Evolutionary conservation across 306 rosid species (phyloP).

Genomic region (Cicer bijugum): DNA sequence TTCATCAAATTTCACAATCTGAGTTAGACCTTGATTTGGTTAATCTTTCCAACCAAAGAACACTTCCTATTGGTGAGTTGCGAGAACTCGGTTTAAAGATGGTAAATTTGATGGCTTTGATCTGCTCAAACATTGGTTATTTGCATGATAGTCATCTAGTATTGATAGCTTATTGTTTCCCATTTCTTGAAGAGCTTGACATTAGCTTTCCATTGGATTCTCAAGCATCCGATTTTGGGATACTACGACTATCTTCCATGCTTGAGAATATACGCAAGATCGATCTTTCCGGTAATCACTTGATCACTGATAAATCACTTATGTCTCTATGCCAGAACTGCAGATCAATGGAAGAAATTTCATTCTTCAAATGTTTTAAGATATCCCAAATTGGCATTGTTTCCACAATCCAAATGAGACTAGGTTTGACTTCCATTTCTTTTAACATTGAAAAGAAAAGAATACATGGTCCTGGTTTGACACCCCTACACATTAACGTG

Average conservation of each 20-base stretch:
- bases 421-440: conserved; percentile 56
- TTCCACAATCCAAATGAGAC: conserved; percentile 47
- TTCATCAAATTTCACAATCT: conserved; percentile 55
- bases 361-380: conserved; percentile 52
- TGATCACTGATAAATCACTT: conserved; percentile 63
- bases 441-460: conserved; percentile 47
- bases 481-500: conserved; percentile 19
- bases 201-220: conserved; percentile 57
- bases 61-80: conserved; percentile 51
- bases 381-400: conserved; percentile 64
- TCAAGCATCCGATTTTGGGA: conserved; percentile 63
- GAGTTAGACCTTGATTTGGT: conserved; percentile 62
- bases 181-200: conserved; percentile 70
- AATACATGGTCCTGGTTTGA: conserved; percentile 49
- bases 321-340: conserved; percentile 54
- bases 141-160: conserved; percentile 56
- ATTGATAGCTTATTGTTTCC: conserved; percentile 61
- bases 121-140: conserved; percentile 51
- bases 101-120: conserved; percentile 54
- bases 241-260: conserved; percentile 47
- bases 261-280: conserved; percentile 63
- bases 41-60: conserved; percentile 58
- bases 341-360: conserved; percentile 54
- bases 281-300: conserved; percentile 65
- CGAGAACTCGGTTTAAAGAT: conserved; percentile 53